Percentiles rank a stretch among this genome's conserved stretches.
These are phyloP conservation scores for Amoebophrya sp. DNA, from an alignment of 169 alveolate genomes.

Conservation along the genomic window DNA sequence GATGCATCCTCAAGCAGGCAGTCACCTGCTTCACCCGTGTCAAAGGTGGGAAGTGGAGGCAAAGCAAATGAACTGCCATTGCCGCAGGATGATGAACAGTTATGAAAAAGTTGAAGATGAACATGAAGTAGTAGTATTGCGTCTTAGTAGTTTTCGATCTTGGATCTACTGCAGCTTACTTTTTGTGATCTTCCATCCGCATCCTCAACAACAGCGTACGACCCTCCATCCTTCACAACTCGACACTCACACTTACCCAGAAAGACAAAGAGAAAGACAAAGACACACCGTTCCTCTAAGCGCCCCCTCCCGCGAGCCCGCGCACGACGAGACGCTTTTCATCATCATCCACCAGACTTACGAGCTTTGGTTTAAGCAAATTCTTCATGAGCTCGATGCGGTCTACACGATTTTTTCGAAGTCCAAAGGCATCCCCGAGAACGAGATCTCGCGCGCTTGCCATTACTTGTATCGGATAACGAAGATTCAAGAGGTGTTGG, in stretches of 20 bases:
- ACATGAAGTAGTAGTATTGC: too few relatives aligned
- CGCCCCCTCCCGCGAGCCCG: not conserved
- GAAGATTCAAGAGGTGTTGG: not conserved
- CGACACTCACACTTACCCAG: too few relatives aligned
- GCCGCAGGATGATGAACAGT: too few relatives aligned
- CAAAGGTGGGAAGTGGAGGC: too few relatives aligned
- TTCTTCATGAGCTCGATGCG: conserved; percentile 21
- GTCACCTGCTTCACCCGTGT: too few relatives aligned
- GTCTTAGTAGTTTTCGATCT: too few relatives aligned
- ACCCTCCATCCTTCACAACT: not conserved
- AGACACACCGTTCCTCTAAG: too few relatives aligned
- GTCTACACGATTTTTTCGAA: not conserved
- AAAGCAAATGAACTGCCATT: too few relatives aligned
- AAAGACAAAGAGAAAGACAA: too few relatives aligned
- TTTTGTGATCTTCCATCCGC: not conserved
- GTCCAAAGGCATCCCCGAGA: conserved; percentile 2
- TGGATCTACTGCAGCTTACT: not conserved
- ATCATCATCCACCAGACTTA: conserved; percentile 31
- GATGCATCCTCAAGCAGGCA: too few relatives aligned
- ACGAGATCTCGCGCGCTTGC: not conserved
- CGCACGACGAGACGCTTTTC: conserved; percentile 35
- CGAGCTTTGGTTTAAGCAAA: conserved; percentile 39
- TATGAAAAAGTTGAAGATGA: too few relatives aligned
- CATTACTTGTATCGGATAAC: not conserved
- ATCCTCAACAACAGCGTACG: not conserved